A percentile compares a stretch with the other conserved stretches of the same genome.
Evolutionary conservation across 2,329 filamentous ascomycete species (phyloP).

Genomic region (Hymenotorrendiella dingleyae): DNA sequence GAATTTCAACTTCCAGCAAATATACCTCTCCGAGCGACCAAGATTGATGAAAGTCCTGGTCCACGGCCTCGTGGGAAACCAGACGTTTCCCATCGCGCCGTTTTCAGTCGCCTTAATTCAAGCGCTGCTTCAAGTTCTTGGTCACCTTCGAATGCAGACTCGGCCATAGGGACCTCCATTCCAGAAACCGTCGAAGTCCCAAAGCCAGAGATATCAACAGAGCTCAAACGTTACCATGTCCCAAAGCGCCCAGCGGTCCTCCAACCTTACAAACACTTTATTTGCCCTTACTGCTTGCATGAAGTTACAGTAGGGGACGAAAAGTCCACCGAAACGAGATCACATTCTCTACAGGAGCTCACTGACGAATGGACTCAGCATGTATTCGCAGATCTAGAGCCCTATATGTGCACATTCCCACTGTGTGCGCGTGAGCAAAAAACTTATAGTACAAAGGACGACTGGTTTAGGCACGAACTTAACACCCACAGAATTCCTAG

Average conservation of each 20-base stretch:
- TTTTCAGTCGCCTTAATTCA: neutral
- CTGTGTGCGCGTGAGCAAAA: neutral
- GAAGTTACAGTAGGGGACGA: neutral
- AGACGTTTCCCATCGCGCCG: neutral
- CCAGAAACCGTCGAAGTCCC: neutral
- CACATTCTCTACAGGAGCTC: no score
- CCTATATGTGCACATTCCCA: neutral
- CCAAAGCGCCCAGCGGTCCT: neutral
- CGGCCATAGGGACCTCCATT: neutral
- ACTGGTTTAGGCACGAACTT: neutral
- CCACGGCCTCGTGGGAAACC: neutral
- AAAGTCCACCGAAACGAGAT: neutral
- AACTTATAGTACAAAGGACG: neutral
- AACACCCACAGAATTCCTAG: neutral
- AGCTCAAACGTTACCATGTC: neutral
- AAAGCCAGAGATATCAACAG: neutral
- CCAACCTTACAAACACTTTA: neutral
- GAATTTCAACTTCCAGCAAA: neutral
- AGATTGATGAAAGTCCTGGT: neutral
- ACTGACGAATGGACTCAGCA: neutral
- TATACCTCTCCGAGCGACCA: neutral
- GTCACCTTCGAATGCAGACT: neutral
- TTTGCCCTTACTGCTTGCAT: neutral
- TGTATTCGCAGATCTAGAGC: neutral
- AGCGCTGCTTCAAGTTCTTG: neutral